Base-by-base conservation (phyloP, 129 eudicot genomes). In the Ambrosia trifida region DNA sequence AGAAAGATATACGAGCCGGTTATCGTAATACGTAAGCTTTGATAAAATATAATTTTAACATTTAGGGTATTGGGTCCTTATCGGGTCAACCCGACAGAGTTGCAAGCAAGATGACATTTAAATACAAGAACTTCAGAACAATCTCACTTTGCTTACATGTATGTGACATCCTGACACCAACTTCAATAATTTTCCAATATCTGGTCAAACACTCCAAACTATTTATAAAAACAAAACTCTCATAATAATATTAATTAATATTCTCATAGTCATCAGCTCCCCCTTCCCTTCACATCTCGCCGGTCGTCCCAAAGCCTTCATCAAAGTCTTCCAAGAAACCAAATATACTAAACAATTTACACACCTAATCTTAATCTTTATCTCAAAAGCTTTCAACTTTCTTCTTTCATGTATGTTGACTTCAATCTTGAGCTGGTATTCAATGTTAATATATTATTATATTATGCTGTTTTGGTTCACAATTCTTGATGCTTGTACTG, bases 351-450 rank as follows among this genome's bases (percentile, higher is more conserved):
- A 49, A 60, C 60, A 72, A 72, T 72, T 51, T 14, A 59, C 47
- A 10, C 31, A 63, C 78, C 78, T 63, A 73, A 51, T 20, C 65
- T 64, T 54, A 11, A 52, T 41, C 43, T 64, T 64, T 53, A 64
- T 51, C 33, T 7, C 47, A 51, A 52, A 64, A 74, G 78, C 72
- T 74, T 64, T 74, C 65, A 74, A 52, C 54, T 74, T 74, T 74
- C 33, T 64, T 41, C 72, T 64, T 49, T 59, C 67, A 72, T 31
- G 14, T 72, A 3, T 64, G 78, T 74, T 74, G 78, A 74, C 78
- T 74, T 64, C 19, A 64, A 63, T 36, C 53, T 0, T 36, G 52
- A 73, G 56, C 9, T 57, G 76, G 65, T 71, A 5, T 54, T 19
- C 17, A 17, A 2, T 17, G 1, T 24, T 24, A 24, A 24, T 24